Evolutionary conservation across 2,329 filamentous ascomycete species (phyloP).

Genomic region (Fusarium guadeloupense): DNA sequence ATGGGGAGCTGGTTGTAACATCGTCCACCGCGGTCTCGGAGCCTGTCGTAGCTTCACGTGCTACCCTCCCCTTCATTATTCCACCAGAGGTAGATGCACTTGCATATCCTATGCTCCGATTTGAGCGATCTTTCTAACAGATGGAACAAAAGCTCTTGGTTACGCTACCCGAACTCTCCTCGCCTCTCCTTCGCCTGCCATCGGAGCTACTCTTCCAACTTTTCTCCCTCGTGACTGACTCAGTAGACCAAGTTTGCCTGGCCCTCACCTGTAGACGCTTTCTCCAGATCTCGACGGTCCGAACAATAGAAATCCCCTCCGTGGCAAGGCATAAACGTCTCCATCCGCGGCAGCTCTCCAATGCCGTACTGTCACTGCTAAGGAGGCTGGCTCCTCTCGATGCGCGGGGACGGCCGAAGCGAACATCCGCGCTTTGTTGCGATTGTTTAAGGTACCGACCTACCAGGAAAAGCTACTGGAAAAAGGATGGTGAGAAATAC

Average conservation of each 20-base stretch:
- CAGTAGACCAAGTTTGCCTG: conserved; percentile 8
- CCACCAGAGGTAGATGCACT: conserved; percentile 6
- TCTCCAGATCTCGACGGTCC: conserved; percentile 5
- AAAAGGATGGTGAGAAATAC: not conserved
- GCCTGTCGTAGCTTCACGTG: not conserved
- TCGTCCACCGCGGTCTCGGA: not conserved
- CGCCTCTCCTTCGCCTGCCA: conserved; percentile 11
- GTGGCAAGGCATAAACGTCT: conserved; percentile 1
- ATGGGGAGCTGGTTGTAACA: not conserved
- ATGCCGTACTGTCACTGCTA: not conserved
- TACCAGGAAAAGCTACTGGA: conserved; percentile 3
- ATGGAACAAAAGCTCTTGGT: conserved; percentile 1
- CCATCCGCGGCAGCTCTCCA: not conserved
- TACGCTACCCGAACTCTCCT: conserved; percentile 2
- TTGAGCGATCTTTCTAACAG: not conserved
- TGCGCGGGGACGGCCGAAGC: not conserved
- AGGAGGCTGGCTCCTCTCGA: not conserved
- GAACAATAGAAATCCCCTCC: not conserved
- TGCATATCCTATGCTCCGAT: not conserved
- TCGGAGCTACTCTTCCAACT: conserved; percentile 11
- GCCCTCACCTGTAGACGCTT: conserved; percentile 11
- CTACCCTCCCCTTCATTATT: conserved; percentile 1
- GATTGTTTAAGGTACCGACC: conserved; percentile 7
- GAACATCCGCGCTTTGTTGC: conserved; percentile 1
- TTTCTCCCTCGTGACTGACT: not conserved